Evolutionary conservation across 108 stramenopile species (phyloP), one percentile per base, ranked within the genome.

Genomic region (Stephanodiscus minutulus): DNA sequence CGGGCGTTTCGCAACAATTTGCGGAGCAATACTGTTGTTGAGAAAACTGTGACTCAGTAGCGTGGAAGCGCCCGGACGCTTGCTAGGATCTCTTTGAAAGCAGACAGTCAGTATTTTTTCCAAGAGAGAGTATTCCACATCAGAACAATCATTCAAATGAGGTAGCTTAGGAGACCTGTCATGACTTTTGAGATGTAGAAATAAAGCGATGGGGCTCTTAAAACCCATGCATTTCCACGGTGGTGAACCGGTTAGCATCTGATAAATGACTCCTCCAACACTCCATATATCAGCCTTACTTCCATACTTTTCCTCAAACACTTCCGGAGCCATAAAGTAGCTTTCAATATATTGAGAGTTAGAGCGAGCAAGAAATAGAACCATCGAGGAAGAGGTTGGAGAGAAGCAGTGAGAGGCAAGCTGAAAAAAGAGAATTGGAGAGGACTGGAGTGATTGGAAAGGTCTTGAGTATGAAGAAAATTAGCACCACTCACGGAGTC

Each of bases 191-290:
- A 97, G 79, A 61, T 89, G 77, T 29, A 92, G 87, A 55, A 97
- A 93, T 31, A 98, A 85, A 17, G 85, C 79, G 33, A 97, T 88
- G 18, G 98, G 96, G 64, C 95, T 96, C 52, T 88, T 93, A 66
- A 97, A 84, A 37, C 97, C 96, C 44, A 96, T 63, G 24, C 84
- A 85, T 71, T 94, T 96, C 95, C 95, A 97, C 18, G 97, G 97
- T 33, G 95, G 92, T 35, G 69, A 63, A 7, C 86, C 93, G 25
- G 94, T 92, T 1, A 68, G 69, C 97, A 97, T 97, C 71, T 97
- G 97, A 64, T 84, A 83, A 6, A 91, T 85, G 18, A 94, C 89
- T 50, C 97, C 93, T 13, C 95, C 97, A 53, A 92, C 81, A 65
- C 83, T 81, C 97, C 97, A 97, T 24, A 97, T 84, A 54, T 97